Base-by-base conservation (phyloP, 805 yeast genomes). In the Lachancea lanzarotensis region DNA sequence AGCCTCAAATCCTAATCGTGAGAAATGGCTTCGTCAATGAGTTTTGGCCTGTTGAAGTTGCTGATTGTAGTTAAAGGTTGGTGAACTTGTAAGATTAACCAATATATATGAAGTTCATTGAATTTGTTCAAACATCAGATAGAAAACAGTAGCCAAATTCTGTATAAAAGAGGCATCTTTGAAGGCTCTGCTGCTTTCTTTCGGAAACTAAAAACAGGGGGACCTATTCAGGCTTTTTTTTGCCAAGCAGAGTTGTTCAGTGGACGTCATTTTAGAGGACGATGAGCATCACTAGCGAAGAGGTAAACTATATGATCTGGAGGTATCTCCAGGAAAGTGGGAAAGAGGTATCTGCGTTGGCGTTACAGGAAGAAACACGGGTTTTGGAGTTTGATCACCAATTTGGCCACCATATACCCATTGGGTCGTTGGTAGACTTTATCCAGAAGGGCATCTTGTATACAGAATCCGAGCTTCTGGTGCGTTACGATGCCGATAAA, bases 281-380 rank as follows among this genome's bases (percentile, higher is more conserved):
- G 25, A 87, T 88, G 96, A 83, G 95, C 20, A 68, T 91, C 40
- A 77, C 93, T 4, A 82, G 93, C 45, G 79, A 76, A 46, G 95
- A 89, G 65, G 75, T 91, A 44, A 93, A 91, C 69, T 91, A 91
- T 60, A 74, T 93, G 54, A 78, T 91, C 43, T 93, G 96, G 96
- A 69, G 97, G 49, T 93, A 91, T 59, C 72, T 89, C 32, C 95
- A 88, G 59, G 98, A 93, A 62, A 71, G 82, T 5, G 95, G 95
- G 2, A 71, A 62, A 33, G 90, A 85, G 42, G 72, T 86, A 17
- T 72, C 93, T 1, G 89, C 95, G 0, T 79, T 75, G 56, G 95
- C 96, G 0, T 66, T 93, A 25, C 86, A 84, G 50, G 82, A 84
- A 52, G 90, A 85, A 52, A 70, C 91, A 0, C 67, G 74, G 17